Percentiles rank a stretch among this genome's conserved stretches.
Conservation (phyloP, 495 filamentous ascomycete species). For the Thozetella sp. region DNA sequence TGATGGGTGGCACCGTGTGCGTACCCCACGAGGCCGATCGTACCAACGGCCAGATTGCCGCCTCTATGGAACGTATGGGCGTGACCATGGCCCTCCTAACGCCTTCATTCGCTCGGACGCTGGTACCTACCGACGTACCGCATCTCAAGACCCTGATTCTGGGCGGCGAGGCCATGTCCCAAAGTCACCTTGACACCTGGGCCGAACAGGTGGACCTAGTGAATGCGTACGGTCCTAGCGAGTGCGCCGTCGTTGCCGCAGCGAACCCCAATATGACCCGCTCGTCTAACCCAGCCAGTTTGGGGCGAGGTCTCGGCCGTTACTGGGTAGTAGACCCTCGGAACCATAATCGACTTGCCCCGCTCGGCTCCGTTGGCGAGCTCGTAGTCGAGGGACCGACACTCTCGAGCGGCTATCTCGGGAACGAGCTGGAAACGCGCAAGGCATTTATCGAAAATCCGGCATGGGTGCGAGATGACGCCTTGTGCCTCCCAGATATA, state of each 20-base stretch:
- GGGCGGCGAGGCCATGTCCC: conserved; percentile 25
- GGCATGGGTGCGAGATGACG: conserved; percentile 27
- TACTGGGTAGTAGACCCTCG: conserved; percentile 1
- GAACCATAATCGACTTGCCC: not conserved
- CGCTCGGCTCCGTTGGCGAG: not conserved
- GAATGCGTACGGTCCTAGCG: conserved; percentile 59
- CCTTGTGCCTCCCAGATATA: conserved; percentile 13
- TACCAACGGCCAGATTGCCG: not conserved
- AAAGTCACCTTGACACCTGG: conserved; percentile 16
- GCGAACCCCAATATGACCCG: conserved; percentile 14
- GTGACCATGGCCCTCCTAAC: conserved; percentile 24
- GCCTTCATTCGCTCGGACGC: conserved; percentile 17
- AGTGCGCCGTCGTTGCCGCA: conserved; percentile 46
- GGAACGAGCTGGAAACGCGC: conserved; percentile 15
- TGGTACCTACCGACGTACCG: conserved; percentile 16
- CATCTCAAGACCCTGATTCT: conserved; percentile 21
- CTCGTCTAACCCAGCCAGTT: conserved; percentile 13
- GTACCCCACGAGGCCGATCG: not conserved
- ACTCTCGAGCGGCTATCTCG: conserved; percentile 14
- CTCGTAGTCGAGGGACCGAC: not conserved
- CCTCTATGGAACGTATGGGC: conserved; percentile 13
- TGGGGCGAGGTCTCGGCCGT: conserved; percentile 19
- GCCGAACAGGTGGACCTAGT: conserved; percentile 37
- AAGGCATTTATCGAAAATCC: conserved; percentile 20
- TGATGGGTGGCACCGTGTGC: conserved; percentile 1